Evolutionary conservation across 2,329 filamentous ascomycete genomes (phyloP), one percentile per base, ranked within the genome.

Genomic region (Rhynchosporium graminicola): DNA sequence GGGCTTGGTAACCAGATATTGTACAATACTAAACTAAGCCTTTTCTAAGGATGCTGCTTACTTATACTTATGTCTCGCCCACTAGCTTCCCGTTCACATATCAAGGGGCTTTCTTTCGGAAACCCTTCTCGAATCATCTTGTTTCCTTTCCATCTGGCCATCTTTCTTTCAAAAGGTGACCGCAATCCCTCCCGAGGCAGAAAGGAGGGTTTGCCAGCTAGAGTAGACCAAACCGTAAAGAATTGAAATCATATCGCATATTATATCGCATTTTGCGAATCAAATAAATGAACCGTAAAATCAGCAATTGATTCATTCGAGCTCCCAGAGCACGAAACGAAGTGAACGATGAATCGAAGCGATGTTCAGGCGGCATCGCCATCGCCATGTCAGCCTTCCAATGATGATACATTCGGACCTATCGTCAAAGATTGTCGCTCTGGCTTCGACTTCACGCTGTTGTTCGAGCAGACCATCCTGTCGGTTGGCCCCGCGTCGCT

Each of bases 371-470:
- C 62, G 62, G 60, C 60, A 38, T 62, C 62, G 36, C 42, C 60
- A 38, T 62, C 62, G 36, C 42, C 8, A 43, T 66, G 64, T 28
- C 57, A 50, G 26, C 56, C 59, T 8, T 48, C 52, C 20, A 66
- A 59, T 31, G 65, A 67, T 28, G 57, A 67, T 56, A 28, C 54
- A 0, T 67, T 67, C 51, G 65, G 65, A 3, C 65, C 65, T 9
- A 38, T 63, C 15, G 58, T 68, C 12, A 43, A 63, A 45, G 63
- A 56, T 40, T 68, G 66, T 60, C 64, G 66, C 20, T 62, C 59
- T 8, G 58, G 63, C 3, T 67, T 68, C 45, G 68, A 69, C 33
- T 68, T 69, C 55, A 69, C 65, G 3, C 60, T 67, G 9, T 40
- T 64, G 1, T 67, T 67, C 46, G 66, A 70, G 54, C 62, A 66